Conservation (phyloP, 441 rosid species). For the Geranium incanum region DNA sequence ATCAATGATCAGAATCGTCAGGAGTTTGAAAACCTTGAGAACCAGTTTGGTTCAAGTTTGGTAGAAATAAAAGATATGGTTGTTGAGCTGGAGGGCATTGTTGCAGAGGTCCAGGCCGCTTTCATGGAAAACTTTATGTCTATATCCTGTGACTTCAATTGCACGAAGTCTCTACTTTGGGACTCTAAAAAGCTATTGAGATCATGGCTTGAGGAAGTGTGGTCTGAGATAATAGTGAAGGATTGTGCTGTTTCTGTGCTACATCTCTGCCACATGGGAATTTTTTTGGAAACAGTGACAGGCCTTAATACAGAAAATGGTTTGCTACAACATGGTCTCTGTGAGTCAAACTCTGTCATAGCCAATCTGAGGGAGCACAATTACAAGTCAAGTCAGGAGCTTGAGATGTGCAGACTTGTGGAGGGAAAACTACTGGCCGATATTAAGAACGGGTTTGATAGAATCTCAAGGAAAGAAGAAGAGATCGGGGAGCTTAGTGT, state of each 20-base stretch:
- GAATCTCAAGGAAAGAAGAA: conserved; percentile 71
- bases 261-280: conserved; percentile 90
- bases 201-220: conserved; percentile 82
- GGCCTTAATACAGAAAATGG: conserved; percentile 86
- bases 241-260: conserved; percentile 91
- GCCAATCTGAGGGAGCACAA: conserved; percentile 75
- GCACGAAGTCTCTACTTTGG: conserved; percentile 43
- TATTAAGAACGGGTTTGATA: conserved; percentile 71
- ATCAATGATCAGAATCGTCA: conserved; percentile 38
- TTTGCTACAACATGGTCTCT: conserved; percentile 77
- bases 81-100: conserved; percentile 52
- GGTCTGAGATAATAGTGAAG: conserved; percentile 88
- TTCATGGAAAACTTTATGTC: conserved; percentile 39
- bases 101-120: conserved; percentile 42
- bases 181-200: conserved; percentile 53
- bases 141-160: conserved; percentile 41
- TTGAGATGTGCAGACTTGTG: conserved; percentile 63
- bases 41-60: conserved; percentile 53
- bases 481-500: conserved; percentile 56
- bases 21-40: conserved; percentile 56
- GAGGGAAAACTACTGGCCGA: conserved; percentile 82
- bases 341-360: conserved; percentile 63
- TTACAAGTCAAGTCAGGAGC: conserved; percentile 65
- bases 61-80: conserved; percentile 49
- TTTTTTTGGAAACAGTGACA: conserved; percentile 75